Base-by-base conservation (phyloP, 2,329 filamentous ascomycete genomes). In the Colletotrichum gloeosporioides region DNA sequence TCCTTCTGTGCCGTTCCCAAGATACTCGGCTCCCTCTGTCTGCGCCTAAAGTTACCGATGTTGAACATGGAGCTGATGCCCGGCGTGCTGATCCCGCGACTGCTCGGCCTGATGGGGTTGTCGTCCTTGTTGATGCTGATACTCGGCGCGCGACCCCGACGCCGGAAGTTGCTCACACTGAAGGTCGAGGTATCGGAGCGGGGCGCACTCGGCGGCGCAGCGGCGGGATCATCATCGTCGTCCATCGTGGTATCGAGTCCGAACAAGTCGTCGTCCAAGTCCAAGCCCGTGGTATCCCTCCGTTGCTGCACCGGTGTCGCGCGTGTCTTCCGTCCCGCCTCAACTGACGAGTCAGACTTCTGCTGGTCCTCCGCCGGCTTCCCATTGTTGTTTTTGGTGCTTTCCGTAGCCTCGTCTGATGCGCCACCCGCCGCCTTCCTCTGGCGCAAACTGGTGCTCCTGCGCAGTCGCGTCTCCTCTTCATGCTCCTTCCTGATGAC, bases 11-110 rank as follows among this genome's bases (percentile, higher is more conserved):
- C 86, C 1, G 89, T 89, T 7, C 90, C 89, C 57, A 93, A 82
- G 71, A 93, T 93, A 81, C 92, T 93, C 3, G 90, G 91, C 81
- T 93, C 91, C 62, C 92, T 86, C 22, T 86, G 86, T 61, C 92
- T 88, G 53, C 91, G 86, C 80, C 87, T 89, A 82, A 93, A 93
- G 7, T 87, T 83, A 16, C 90, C 90, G 67, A 93, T 88, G 74
- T 90, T 92, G 79, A 91, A 87, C 0, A 86, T 87, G 2, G 88
- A 87, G 78, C 87, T 88, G 61, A 91, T 83, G 57, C 86, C 85
- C 1, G 89, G 87, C 2, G 88, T 90, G 67, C 84, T 87, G 16
- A 85, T 84, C 7, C 87, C 86, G 25, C 89, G 84, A 81, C 89
- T 91, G 82, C 88, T 90, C 4, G 89, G 89, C 53, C 89, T 85